Conservation (phyloP, 129 eudicot genomes). For the Scalesia atractyloides region DNA sequence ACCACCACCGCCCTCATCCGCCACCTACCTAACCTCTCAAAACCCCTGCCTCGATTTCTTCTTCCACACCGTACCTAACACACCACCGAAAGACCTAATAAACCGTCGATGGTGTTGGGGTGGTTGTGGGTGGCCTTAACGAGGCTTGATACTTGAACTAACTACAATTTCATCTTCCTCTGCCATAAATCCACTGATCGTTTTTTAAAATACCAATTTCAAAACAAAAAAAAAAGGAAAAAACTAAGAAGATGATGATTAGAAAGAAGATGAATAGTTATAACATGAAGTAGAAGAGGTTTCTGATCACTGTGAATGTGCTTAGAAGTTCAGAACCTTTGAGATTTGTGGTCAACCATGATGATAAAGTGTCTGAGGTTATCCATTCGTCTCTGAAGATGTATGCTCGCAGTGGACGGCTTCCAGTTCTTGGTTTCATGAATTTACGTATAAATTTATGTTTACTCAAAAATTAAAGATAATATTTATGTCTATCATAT, state of each 20-base stretch:
- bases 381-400: constrained; percentile 47
- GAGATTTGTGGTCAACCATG: constrained; percentile 51
- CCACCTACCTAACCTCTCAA: constrained; percentile 39
- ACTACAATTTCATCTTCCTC: background rate
- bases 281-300: constrained; percentile 26
- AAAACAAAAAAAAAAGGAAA: background rate
- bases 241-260: constrained; percentile 9
- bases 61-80: constrained; percentile 44
- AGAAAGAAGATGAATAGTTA: constrained; percentile 23
- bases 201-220: background rate
- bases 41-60: constrained; percentile 51
- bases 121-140: no score
- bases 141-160: constrained; percentile 38
- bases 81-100: constrained; percentile 27
- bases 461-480: no score
- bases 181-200: background rate
- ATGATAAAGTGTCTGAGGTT: constrained; percentile 45
- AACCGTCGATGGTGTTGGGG: no score
- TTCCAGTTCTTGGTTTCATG: constrained; percentile 66
- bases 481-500: no score
- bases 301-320: constrained; percentile 50
- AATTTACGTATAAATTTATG: no score
- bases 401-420: constrained; percentile 60
- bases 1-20: no score
- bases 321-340: constrained; percentile 66